A percentile compares a stretch with the other conserved stretches of the same genome.
Evolutionary conservation across 2,329 filamentous ascomycete genomes (phyloP).

Genomic region (Aureobasidium pullulans): DNA sequence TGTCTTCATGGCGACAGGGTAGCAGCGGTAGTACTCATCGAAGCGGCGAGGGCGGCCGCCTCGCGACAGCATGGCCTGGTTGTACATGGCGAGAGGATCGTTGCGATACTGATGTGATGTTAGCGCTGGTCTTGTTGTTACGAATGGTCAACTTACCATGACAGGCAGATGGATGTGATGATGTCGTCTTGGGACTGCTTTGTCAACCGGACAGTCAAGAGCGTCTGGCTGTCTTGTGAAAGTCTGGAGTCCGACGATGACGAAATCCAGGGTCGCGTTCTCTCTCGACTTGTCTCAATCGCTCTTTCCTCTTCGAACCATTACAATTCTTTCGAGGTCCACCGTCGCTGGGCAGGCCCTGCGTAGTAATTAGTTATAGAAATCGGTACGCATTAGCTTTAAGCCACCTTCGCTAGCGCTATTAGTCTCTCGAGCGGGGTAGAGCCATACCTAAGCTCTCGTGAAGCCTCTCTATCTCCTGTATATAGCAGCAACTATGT

Average conservation of each 20-base stretch:
- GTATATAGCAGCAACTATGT: too few species aligned
- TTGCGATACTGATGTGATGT: constrained; percentile 36
- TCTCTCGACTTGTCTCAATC: too few species aligned
- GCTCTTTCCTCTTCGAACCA: background rate
- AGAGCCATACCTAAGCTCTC: too few species aligned
- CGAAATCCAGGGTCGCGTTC: background rate
- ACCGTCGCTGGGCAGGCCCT: too few species aligned
- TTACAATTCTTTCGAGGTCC: too few species aligned
- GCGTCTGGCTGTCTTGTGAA: background rate
- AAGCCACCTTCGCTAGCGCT: too few species aligned
- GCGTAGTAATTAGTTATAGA: too few species aligned
- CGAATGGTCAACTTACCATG: background rate
- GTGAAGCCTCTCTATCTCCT: too few species aligned
- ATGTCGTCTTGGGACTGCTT: background rate
- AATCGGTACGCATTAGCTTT: too few species aligned
- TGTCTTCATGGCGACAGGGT: constrained; percentile 86
- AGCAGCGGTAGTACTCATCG: constrained; percentile 98
- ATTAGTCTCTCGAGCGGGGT: too few species aligned
- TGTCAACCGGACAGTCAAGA: background rate
- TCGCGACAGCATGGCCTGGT: constrained; percentile 46
- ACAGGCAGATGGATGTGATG: background rate
- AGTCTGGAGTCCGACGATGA: constrained; percentile 1
- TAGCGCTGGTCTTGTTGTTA: background rate
- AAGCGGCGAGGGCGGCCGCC: constrained; percentile 63
- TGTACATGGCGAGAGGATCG: constrained; percentile 47